Conservation (phyloP, 2,329 filamentous ascomycete genomes). For the Ophiocordyceps polyrhachis-furcata region DNA sequence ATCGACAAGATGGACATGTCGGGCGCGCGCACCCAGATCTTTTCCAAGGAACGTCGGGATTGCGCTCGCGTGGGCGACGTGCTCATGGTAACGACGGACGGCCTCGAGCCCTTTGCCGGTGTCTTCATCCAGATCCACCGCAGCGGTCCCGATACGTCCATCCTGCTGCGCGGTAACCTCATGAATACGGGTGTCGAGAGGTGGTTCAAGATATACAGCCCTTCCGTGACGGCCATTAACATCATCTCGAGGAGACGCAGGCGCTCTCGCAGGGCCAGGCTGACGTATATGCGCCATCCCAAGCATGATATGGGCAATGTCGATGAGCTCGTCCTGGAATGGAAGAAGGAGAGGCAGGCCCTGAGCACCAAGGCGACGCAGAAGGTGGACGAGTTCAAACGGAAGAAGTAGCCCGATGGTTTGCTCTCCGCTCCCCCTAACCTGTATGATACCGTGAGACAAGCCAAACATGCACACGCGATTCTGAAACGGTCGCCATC, state of each 20-base stretch:
- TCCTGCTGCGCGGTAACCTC: slow-evolving; percentile 71
- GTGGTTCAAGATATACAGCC: slow-evolving; percentile 93
- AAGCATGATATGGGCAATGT: slow-evolving; percentile 79
- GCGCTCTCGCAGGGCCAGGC: slow-evolving; percentile 66
- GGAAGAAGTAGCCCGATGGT: slow-evolving; percentile 3
- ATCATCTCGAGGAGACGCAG: slow-evolving; percentile 74
- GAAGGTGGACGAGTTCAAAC: slow-evolving; percentile 3
- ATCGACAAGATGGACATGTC: slow-evolving; percentile 64
- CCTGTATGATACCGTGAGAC: slow-evolving; percentile 12
- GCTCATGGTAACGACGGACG: slow-evolving; percentile 66
- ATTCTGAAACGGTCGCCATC: background rate
- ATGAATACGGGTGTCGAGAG: slow-evolving; percentile 83
- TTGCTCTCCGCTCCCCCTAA: background rate
- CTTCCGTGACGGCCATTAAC: slow-evolving; percentile 77
- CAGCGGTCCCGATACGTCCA: slow-evolving; percentile 73
- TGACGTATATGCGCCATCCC: slow-evolving; percentile 81
- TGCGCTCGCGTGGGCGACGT: slow-evolving; percentile 75
- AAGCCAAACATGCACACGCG: background rate
- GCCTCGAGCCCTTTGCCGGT: slow-evolving; percentile 73
- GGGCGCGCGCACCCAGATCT: slow-evolving; percentile 64
- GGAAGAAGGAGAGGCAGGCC: slow-evolving; percentile 26
- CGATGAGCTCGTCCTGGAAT: slow-evolving; percentile 50
- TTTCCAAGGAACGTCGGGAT: slow-evolving; percentile 60
- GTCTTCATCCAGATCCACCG: slow-evolving; percentile 75
- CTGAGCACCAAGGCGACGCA: slow-evolving; percentile 17